Evolutionary conservation across 73 alveolate genomes (phyloP), one percentile per base, ranked within the genome.

Genomic region (Paramecium pentaurelia): DNA sequence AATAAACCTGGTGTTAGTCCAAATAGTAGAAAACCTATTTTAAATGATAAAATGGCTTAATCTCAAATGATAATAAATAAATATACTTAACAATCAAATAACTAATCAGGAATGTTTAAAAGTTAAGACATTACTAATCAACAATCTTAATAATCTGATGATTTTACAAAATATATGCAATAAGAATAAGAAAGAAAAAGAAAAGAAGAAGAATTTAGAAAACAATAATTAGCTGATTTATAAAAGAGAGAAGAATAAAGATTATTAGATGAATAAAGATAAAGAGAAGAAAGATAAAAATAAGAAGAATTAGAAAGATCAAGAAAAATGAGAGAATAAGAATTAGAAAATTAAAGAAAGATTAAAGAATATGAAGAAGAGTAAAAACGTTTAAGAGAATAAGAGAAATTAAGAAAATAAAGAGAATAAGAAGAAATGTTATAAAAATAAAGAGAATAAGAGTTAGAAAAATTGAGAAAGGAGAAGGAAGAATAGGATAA

Each of bases 281-380:
- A 45, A 20, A 20, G 58, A 36, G 71, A 80, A 36, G 58, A 80
- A 27, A 45, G 16, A 80, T 45, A 45, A 22, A 80, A 64, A 75
- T 36, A 37, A 80, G 91, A 80, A 47, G 49, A 42, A 27, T 34
- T 32, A 9, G 75, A 49, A 38, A 38, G 34, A 49, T 42, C 49
- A 80, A 80, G 47, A 38, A 49, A 20, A 10, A 4, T 54, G 6
- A 54, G 70, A 18, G 70, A 49, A 18, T 32, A 47, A 80, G 75
- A 49, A 40, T 44, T 22, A 47, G 91, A 80, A 27, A 42, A 80
- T 42, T 12, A 80, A 47, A 80, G 91, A 80, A 80, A 45, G 49
- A 42, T 44, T 32, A 80, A 22, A 80, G 91, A 80, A 49, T 44
- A 28, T 80, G 71, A 80, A 80, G 91, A 80, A 44, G 44, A 80